Evolutionary conservation across 139 green algal genomes (phyloP).

Genomic region (Chlamydomonas schloesseri): DNA sequence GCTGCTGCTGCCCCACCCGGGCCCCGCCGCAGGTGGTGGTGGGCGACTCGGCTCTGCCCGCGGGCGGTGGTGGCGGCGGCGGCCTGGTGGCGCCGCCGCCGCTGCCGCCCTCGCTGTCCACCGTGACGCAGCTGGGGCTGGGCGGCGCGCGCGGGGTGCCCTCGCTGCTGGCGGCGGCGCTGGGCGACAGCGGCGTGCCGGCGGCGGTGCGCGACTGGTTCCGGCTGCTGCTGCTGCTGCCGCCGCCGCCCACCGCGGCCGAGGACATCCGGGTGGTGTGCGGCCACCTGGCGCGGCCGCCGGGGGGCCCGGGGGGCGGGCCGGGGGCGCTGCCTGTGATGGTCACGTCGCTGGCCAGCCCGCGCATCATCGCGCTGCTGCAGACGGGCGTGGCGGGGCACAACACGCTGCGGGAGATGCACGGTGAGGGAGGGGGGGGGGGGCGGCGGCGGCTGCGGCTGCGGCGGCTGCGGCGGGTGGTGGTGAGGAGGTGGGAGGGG

Average conservation of each 20-base stretch:
- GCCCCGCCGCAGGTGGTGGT: background rate
- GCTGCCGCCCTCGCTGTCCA: slow-evolving; percentile 78
- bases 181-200: slow-evolving; percentile 56
- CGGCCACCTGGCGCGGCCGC: background rate
- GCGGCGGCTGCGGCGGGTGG: too few species aligned
- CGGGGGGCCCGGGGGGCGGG: too few species aligned
- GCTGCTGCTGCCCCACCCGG: too few species aligned
- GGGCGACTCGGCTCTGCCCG: too few species aligned
- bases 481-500: background rate
- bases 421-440: background rate
- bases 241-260: slow-evolving; percentile 55
- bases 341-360: background rate
- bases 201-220: slow-evolving; percentile 52
- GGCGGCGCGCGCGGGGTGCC: slow-evolving; percentile 71
- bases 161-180: slow-evolving; percentile 68
- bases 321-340: slow-evolving; percentile 3
- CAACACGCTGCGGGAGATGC: slow-evolving; percentile 23
- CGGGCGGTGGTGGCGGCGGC: too few species aligned
- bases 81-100: slow-evolving; percentile 43
- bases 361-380: slow-evolving; percentile 20
- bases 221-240: slow-evolving; percentile 67
- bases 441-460: background rate
- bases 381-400: slow-evolving; percentile 1
- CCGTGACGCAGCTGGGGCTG: slow-evolving; percentile 82
- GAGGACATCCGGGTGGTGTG: slow-evolving; percentile 10